Evolutionary conservation across 2,329 filamentous ascomycete species (phyloP), one percentile per base, ranked within the genome.

Genomic region (Stachybotrys elegans): DNA sequence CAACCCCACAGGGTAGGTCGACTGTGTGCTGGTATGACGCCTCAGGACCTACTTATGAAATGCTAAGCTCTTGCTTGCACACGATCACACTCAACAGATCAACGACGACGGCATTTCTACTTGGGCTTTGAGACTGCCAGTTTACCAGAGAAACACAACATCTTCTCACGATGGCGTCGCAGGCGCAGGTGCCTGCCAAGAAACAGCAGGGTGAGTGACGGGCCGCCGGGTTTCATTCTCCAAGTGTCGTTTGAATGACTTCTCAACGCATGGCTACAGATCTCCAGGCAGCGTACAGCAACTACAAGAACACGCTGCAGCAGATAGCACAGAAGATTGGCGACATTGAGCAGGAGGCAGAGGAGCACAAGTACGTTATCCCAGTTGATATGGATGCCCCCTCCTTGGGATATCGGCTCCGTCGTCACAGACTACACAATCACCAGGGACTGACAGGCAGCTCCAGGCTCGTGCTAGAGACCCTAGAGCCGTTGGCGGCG

Each of bases 291-390:
- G 86, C 88, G 56, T 93, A 93, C 65, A 79, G 79, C 53, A 88
- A 83, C 67, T 92, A 81, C 69, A 86, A 86, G 63, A 83, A 79
- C 55, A 83, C 76, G 4, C 79, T 98, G 46, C 92, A 97, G 68
- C 88, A 93, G 61, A 83, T 98, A 58, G 93, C 93, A 22, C 85
- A 90, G 60, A 97, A 95, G 67, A 96, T 98, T 56, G 93, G 93
- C 32, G 91, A 97, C 61, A 91, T 98, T 45, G 93, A 98, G 71
- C 89, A 95, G 65, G 93, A 97, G 65, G 84, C 88, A 17, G 93
- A 98, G 67, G 93, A 98, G 66, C 93, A 98, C 75, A 97, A 95
- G 93, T 97, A 71, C 63, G 85, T 71, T 34, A 16, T 7, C n/a
- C 31, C n/a, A 14, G 14, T 16, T 34, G 14, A 14, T 34, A n/a